These are phyloP conservation scores for Entrophospora sp. DNA, from an alignment of 192 early-diverging fungal genomes.

Conservation along the genomic window DNA sequence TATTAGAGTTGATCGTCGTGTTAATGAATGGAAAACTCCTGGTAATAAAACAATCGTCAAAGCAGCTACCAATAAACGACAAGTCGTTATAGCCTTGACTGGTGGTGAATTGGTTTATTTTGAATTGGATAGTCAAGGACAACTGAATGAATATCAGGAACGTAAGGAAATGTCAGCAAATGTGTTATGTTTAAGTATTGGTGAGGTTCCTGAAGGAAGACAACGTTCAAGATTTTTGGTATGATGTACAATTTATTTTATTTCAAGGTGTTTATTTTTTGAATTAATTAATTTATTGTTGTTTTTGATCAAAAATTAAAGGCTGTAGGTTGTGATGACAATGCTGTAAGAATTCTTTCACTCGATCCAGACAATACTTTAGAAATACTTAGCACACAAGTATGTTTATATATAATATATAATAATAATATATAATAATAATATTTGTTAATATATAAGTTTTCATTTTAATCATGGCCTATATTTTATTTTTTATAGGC, in stretches of 20 bases:
- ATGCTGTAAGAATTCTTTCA: conserved; percentile 81
- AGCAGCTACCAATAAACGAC: conserved; percentile 76
- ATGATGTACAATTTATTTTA: neutral
- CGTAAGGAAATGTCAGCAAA: conserved; percentile 61
- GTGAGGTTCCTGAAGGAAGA: conserved; percentile 69
- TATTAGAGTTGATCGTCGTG: conserved; percentile 76
- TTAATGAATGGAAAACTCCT: conserved; percentile 91
- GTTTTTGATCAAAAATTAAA: neutral
- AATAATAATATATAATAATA: too few species aligned
- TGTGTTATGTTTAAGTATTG: conserved; percentile 69
- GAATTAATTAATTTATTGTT: neutral
- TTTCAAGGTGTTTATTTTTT: neutral
- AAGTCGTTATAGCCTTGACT: conserved; percentile 74
- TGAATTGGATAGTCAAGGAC: conserved; percentile 74
- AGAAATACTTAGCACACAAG: conserved; percentile 62
- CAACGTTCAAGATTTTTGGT: conserved; percentile 62
- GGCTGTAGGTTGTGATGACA: conserved; percentile 87
- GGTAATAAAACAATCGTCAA: conserved; percentile 58
- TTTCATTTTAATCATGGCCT: too few species aligned
- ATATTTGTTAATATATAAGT: too few species aligned
- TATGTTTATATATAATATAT: too few species aligned
- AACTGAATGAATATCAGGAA: conserved; percentile 83
- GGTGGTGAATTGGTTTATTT: conserved; percentile 86
- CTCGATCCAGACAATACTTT: conserved; percentile 72
- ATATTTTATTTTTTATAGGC: conserved; percentile 46